A percentile compares a stretch with the other conserved stretches of the same genome.
phyloP scores from a whole-genome alignment of 805 yeast species.

The Saccharomycopsis javanensis region DNA sequence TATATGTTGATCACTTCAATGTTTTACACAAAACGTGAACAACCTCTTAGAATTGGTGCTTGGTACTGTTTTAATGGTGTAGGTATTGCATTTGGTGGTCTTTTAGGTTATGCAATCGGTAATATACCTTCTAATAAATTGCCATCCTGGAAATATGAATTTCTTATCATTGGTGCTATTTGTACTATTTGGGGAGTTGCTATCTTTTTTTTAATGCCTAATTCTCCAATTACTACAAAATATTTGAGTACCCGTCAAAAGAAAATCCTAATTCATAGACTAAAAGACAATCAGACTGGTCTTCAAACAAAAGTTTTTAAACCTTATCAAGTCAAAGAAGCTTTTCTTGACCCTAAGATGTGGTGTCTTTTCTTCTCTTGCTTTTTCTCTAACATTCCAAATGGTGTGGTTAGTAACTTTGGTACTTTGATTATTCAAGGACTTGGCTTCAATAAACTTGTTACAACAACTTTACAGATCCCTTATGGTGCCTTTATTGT shows the following conservation, averaged over 20 bases:
- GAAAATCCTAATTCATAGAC: conserved; percentile 12
- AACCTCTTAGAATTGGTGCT: conserved; percentile 28
- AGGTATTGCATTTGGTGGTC: conserved; percentile 24
- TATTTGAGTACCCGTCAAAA: conserved; percentile 13
- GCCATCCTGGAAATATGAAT: conserved; percentile 23
- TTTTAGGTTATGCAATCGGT: conserved; percentile 24
- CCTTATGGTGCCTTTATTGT: conserved; percentile 34
- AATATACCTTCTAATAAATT: conserved; percentile 20
- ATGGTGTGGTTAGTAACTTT: conserved; percentile 28
- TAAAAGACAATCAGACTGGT: conserved; percentile 33
- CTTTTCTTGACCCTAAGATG: conserved; percentile 33
- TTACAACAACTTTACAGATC: conserved; percentile 35
- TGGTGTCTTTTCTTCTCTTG: conserved; percentile 25
- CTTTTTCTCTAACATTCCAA: conserved; percentile 27
- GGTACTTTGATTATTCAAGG: conserved; percentile 26
- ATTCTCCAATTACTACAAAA: conserved; percentile 8
- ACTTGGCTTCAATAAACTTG: conserved; percentile 32
- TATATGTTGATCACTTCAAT: conserved; percentile 28
- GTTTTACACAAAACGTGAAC: conserved; percentile 27
- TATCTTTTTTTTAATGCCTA: conserved; percentile 14
- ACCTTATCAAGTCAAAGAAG: conserved; percentile 35
- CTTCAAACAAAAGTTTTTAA: conserved; percentile 32
- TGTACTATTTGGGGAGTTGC: conserved; percentile 15
- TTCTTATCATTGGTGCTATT: conserved; percentile 15
- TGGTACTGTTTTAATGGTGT: conserved; percentile 29